Conservation (phyloP, 371 early-diverging fungal genomes). For the Mortierella sp. region DNA sequence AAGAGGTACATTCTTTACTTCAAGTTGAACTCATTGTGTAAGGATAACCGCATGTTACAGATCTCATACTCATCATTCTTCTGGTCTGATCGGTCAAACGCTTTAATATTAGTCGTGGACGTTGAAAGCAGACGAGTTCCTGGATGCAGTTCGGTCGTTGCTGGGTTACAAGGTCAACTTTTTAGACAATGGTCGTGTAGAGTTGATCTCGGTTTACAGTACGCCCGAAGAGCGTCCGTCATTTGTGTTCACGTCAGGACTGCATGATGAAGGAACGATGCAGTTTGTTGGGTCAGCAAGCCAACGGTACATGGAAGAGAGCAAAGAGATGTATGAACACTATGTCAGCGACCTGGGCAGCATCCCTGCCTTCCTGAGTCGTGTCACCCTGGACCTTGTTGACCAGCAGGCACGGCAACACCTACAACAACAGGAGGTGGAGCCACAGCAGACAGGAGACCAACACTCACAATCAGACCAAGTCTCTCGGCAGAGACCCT, state of each 20-base stretch:
- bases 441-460: conserved; percentile 8
- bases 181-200: conserved; percentile 73
- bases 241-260: conserved; percentile 72
- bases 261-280: conserved; percentile 67
- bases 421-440: not conserved
- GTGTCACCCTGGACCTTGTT: conserved; percentile 73
- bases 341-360: conserved; percentile 74
- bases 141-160: conserved; percentile 72
- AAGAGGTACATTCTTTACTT: conserved; percentile 59
- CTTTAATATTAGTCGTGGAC: conserved; percentile 62
- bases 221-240: conserved; percentile 60
- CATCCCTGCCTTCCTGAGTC: conserved; percentile 84
- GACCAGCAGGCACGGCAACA: conserved; percentile 43
- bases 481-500: no score
- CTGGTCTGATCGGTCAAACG: not conserved
- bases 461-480: not conserved
- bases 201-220: conserved; percentile 73
- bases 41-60: no score
- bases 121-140: conserved; percentile 71
- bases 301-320: conserved; percentile 62
- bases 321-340: conserved; percentile 65
- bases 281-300: conserved; percentile 72
- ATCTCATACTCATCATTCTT: conserved; percentile 1
- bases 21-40: not conserved
- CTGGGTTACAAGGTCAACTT: conserved; percentile 83